Percentiles rank a stretch among this genome's conserved stretches.
Evolutionary conservation across 2,329 filamentous ascomycete genomes (phyloP).

Genomic region (Kalmusia sp.): DNA sequence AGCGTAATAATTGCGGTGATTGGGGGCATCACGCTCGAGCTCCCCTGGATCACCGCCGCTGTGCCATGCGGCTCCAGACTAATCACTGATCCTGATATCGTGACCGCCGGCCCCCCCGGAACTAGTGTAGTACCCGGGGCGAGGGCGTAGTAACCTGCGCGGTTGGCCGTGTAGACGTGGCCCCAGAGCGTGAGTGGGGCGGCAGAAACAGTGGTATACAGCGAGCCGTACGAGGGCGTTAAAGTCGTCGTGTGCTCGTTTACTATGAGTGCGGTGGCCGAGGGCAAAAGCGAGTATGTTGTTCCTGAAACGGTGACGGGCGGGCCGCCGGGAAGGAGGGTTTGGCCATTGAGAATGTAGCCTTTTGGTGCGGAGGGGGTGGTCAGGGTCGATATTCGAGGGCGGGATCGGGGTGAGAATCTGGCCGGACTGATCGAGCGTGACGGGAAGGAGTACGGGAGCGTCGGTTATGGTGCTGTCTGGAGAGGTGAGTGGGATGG

Average conservation of each 20-base stretch:
- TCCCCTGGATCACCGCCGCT: constrained; percentile 33
- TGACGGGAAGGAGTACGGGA: constrained; percentile 27
- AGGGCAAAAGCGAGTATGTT: constrained; percentile 38
- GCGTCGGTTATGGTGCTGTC: constrained; percentile 22
- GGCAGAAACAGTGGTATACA: constrained; percentile 29
- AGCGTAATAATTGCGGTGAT: constrained; percentile 31
- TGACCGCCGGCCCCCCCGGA: constrained; percentile 46
- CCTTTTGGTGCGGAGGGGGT: not conserved
- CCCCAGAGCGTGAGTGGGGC: constrained; percentile 47
- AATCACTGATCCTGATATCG: constrained; percentile 39
- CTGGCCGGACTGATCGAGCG: constrained; percentile 5
- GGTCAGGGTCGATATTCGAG: not conserved
- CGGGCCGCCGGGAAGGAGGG: constrained; percentile 42
- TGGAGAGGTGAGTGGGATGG: constrained; percentile 18
- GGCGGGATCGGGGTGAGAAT: constrained; percentile 9
- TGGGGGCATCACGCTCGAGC: constrained; percentile 27
- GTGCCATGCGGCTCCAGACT: constrained; percentile 39
- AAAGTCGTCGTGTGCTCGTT: constrained; percentile 37
- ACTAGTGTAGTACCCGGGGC: constrained; percentile 44
- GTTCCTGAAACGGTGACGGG: constrained; percentile 47
- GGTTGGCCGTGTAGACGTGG: constrained; percentile 50
- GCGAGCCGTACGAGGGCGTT: constrained; percentile 20
- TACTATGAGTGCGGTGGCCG: constrained; percentile 46
- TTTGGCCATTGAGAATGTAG: constrained; percentile 40
- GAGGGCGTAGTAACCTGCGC: constrained; percentile 52